Evolutionary conservation across 306 rosid genomes (phyloP).

Genomic region (Cajanus cajan): DNA sequence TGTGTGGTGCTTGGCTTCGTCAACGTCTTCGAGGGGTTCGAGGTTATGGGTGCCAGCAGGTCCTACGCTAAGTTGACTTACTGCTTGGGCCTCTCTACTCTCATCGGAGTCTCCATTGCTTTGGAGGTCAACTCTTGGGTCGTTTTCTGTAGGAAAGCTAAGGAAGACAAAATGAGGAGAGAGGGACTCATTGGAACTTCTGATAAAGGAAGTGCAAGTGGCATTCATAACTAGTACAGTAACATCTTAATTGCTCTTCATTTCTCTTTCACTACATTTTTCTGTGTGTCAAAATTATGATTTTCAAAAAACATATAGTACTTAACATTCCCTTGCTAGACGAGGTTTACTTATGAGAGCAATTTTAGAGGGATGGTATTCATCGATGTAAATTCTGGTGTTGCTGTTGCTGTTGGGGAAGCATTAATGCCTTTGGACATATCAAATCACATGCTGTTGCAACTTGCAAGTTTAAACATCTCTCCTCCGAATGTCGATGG

Average conservation of each 20-base stretch:
- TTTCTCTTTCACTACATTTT: not conserved
- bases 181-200: conserved; percentile 66
- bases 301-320: no score
- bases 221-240: conserved; percentile 37
- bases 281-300: no score
- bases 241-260: no score
- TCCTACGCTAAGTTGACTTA: conserved; percentile 76
- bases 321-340: no score
- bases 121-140: conserved; percentile 98
- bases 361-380: no score
- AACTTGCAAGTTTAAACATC: no score
- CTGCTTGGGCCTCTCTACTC: conserved; percentile 62
- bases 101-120: conserved; percentile 71
- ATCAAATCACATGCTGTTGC: no score
- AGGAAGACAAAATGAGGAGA: conserved; percentile 82
- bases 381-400: not conserved
- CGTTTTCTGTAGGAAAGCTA: conserved; percentile 75
- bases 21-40: conserved; percentile 85
- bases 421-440: not conserved
- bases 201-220: conserved; percentile 61
- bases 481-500: not conserved
- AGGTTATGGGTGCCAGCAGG: conserved; percentile 81
- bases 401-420: no score
- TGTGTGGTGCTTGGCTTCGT: conserved; percentile 89
- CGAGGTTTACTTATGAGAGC: no score